Evolutionary conservation across 2,329 filamentous ascomycete species (phyloP).

Genomic region (Colletotrichum zoysiae): DNA sequence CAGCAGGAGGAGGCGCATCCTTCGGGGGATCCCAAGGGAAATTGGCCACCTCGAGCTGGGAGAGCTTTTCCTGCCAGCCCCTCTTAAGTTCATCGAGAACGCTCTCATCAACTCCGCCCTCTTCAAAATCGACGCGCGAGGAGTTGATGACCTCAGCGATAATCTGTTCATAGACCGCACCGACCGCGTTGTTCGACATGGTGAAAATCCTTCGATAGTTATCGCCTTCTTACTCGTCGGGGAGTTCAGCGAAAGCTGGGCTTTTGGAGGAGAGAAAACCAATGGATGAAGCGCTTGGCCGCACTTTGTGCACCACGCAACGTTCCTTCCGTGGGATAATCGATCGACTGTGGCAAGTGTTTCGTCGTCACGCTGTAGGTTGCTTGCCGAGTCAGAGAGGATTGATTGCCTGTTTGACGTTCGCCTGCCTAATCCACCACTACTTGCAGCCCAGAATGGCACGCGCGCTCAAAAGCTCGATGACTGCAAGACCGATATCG

Average conservation of each 20-base stretch:
- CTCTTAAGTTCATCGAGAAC: conserved; percentile 86
- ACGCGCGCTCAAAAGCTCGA: conserved; percentile 8
- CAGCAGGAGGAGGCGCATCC: conserved; percentile 65
- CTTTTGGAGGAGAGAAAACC: not conserved
- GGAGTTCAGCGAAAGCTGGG: not conserved
- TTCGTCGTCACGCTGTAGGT: conserved; percentile 3
- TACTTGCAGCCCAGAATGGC: conserved; percentile 34
- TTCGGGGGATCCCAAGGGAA: conserved; percentile 89
- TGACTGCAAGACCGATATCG: conserved; percentile 1
- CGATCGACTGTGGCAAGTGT: conserved; percentile 2
- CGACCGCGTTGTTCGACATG: conserved; percentile 74
- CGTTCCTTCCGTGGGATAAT: not conserved
- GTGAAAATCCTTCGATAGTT: conserved; percentile 44
- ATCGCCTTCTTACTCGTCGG: not conserved
- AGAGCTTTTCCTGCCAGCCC: conserved; percentile 95
- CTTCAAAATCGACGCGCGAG: conserved; percentile 95
- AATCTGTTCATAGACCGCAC: conserved; percentile 82
- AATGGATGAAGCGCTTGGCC: not conserved
- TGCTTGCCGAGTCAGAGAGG: conserved; percentile 9
- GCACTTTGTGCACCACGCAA: not conserved
- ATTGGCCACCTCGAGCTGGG: conserved; percentile 83
- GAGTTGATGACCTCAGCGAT: conserved; percentile 90
- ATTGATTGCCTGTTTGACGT: not conserved
- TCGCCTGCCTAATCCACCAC: conserved; percentile 34
- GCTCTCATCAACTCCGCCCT: conserved; percentile 89